Conservation (phyloP, 176 grass and related monocot species). For the Oryza longistaminata region DNA sequence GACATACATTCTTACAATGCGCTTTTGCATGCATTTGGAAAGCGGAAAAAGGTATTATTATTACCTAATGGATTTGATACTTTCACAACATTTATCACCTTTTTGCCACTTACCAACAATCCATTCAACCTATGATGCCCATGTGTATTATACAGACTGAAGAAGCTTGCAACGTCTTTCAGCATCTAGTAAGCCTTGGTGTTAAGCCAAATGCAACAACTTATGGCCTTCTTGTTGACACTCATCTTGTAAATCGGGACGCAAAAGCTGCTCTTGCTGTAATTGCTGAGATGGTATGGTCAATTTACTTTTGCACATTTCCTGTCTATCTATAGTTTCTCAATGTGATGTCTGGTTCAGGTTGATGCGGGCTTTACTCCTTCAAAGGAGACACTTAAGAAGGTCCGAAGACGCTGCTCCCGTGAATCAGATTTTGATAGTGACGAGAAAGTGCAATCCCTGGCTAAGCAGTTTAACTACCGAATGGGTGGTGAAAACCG, state of each 20-base stretch:
- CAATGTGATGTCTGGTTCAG: slow-evolving; percentile 48
- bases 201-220: slow-evolving; percentile 86
- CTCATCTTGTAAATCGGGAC: slow-evolving; percentile 76
- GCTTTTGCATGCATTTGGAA: slow-evolving; percentile 84
- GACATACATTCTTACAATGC: slow-evolving; percentile 97
- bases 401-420: slow-evolving; percentile 78
- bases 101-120: not conserved
- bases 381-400: slow-evolving; percentile 80
- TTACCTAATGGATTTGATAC: slow-evolving; percentile 10
- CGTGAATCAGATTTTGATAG: slow-evolving; percentile 79
- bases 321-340: not conserved
- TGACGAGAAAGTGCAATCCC: slow-evolving; percentile 64
- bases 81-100: slow-evolving; percentile 17
- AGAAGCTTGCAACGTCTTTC: slow-evolving; percentile 82
- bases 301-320: not conserved
- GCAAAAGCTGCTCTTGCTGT: slow-evolving; percentile 72
- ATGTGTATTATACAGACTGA: slow-evolving; percentile 55
- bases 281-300: slow-evolving; percentile 65
- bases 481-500: slow-evolving; percentile 73
- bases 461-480: slow-evolving; percentile 61
- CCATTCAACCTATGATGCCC: slow-evolving; percentile 12
- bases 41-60: slow-evolving; percentile 66
- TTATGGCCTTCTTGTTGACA: slow-evolving; percentile 74
- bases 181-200: slow-evolving; percentile 76
- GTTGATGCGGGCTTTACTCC: slow-evolving; percentile 75